Conservation (phyloP, 1,284 basidiomycete genomes). For the Meripilus lineatus region DNA sequence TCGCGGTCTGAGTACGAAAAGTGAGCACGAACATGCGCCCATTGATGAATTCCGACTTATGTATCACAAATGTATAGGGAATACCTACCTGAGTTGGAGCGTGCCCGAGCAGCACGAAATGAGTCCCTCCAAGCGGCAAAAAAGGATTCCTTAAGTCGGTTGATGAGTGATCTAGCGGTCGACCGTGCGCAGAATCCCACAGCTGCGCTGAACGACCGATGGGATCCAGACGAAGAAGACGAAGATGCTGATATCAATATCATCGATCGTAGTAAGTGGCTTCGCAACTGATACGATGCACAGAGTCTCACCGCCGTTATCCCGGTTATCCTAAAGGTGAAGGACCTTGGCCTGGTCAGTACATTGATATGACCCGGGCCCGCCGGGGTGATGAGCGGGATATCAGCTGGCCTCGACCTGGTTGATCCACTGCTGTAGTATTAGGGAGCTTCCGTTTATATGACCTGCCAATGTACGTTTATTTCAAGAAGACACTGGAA, state of each 20-base stretch:
- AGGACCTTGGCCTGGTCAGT: conserved; percentile 63
- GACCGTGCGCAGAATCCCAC: conserved; percentile 56
- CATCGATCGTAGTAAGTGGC: conserved; percentile 59
- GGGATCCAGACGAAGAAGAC: conserved; percentile 56
- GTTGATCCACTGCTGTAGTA: conserved; percentile 12
- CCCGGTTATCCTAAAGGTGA: conserved; percentile 39
- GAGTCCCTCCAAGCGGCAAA: conserved; percentile 65
- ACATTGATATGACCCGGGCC: conserved; percentile 59
- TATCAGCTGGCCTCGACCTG: conserved; percentile 64
- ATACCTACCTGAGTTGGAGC: conserved; percentile 87
- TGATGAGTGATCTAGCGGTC: conserved; percentile 86
- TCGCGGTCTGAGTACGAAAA: conserved; percentile 86
- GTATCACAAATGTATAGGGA: conserved; percentile 47
- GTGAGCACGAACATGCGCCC: conserved; percentile 37
- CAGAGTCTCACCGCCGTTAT: conserved; percentile 9
- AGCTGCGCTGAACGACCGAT: conserved; percentile 47
- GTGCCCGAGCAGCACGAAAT: conserved; percentile 57
- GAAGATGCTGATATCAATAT: conserved; percentile 60
- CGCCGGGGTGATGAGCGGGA: conserved; percentile 46
- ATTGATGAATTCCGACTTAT: not conserved
- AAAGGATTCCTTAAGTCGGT: conserved; percentile 73
- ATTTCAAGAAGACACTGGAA: too few relatives aligned
- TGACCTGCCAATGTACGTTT: not conserved
- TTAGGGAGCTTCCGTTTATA: not conserved
- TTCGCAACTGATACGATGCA: conserved; percentile 7